Conservation (phyloP, 1,284 basidiomycete genomes). For the Salmacisia buchloeana region DNA sequence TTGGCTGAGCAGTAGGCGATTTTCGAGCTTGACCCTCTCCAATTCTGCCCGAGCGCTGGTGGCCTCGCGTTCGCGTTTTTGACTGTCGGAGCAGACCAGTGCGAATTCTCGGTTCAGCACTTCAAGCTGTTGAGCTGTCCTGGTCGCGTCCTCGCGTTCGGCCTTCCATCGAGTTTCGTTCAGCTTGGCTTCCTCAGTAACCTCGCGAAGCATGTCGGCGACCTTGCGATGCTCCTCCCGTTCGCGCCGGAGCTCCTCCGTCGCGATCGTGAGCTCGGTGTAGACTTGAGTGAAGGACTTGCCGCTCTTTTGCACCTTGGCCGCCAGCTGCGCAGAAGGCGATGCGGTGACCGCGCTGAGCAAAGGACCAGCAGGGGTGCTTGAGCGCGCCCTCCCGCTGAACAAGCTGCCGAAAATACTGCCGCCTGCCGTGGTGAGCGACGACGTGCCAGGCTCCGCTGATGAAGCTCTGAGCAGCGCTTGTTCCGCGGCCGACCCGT, state of each 20-base stretch:
- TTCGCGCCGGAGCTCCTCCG: conserved; percentile 73
- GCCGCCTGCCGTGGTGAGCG: background rate
- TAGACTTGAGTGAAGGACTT: conserved; percentile 86
- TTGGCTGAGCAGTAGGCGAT: conserved; percentile 61
- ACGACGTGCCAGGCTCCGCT: background rate
- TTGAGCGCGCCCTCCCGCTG: background rate
- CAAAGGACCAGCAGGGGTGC: conserved; percentile 5
- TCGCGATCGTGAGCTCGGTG: conserved; percentile 74
- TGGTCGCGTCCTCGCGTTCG: conserved; percentile 38
- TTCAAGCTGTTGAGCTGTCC: background rate
- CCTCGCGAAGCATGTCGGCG: conserved; percentile 34
- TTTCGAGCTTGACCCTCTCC: conserved; percentile 64
- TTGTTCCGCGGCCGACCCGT: background rate
- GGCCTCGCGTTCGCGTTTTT: conserved; percentile 33
- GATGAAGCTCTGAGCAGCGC: background rate
- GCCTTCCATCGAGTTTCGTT: conserved; percentile 41
- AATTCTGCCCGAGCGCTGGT: conserved; percentile 54
- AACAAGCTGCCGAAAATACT: background rate
- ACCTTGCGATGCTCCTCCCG: conserved; percentile 51
- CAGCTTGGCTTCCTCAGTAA: conserved; percentile 45
- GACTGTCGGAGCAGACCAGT: conserved; percentile 21
- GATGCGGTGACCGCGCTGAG: conserved; percentile 19
- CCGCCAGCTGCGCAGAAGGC: conserved; percentile 77
- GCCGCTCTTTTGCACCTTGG: conserved; percentile 67
- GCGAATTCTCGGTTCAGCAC: conserved; percentile 1